phyloP scores from a whole-genome alignment of 73 alveolate species.

The Tetrahymena malaccensis region DNA sequence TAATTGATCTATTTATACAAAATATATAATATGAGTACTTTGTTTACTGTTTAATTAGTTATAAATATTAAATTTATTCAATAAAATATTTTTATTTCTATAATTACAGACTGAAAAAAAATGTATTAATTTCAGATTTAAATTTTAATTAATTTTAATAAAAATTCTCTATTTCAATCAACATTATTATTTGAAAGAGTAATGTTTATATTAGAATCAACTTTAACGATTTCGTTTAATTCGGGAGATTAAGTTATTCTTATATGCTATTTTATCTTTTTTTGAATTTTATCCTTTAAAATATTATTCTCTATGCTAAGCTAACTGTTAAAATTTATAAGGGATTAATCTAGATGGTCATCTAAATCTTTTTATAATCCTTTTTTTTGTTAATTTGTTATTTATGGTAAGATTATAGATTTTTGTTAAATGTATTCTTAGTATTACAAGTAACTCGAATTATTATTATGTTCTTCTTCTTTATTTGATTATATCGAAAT shows the following conservation, averaged over 20 bases:
- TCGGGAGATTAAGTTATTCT: neutral
- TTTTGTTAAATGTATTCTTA: neutral
- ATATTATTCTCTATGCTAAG: neutral
- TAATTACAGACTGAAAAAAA: neutral
- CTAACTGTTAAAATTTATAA: neutral
- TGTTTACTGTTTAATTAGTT: too few relatives aligned
- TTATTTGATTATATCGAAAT: neutral
- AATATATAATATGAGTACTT: too few relatives aligned
- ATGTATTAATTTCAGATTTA: too few relatives aligned
- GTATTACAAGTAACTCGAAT: neutral
- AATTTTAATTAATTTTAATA: too few relatives aligned
- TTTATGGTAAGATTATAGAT: neutral
- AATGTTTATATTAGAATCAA: neutral
- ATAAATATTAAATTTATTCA: too few relatives aligned
- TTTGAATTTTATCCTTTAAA: neutral
- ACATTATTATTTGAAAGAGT: neutral
- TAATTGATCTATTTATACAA: too few relatives aligned
- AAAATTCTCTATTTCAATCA: neutral
- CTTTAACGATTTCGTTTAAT: neutral
- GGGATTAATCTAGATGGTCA: neutral
- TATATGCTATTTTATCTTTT: neutral
- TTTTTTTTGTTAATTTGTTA: neutral
- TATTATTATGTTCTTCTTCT: neutral
- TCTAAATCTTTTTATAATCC: neutral
- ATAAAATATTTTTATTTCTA: too few relatives aligned